Base-by-base conservation (phyloP, 2,329 filamentous ascomycete genomes). In the Clonostachys byssicola region DNA sequence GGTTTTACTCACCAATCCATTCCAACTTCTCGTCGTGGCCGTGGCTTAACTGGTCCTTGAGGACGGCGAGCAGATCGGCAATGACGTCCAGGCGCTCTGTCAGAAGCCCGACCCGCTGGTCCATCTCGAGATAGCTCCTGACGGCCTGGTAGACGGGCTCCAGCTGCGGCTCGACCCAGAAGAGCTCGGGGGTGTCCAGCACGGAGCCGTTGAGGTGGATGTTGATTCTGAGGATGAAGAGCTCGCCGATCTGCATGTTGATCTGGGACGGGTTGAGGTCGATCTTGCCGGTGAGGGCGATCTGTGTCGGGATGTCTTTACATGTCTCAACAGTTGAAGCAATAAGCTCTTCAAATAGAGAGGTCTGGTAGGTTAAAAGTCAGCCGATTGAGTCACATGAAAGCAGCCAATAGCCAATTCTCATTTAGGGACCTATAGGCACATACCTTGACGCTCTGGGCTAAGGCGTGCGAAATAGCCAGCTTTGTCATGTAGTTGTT, bases 191-290 rank as follows among this genome's bases (percentile, higher is more conserved):
- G 10, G 92, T 95, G 65, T 99, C 94, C 38, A 99, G 85, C 6
- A 99, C 92, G 33, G 89, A 95, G 34, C 94, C 94, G 66, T 97
- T 96, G 44, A 99, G 79, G 69, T 99, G 95, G 60, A 99, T 97
- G 66, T 94, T 96, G 72, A 99, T 97, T 50, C 94, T 84, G 34
- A 99, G 74, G 61, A 99, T 97, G 68, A 99, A 99, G 46, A 99
- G 81, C 71, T 99, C 92, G 64, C 94, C 94, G 51, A 99, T 96
- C 69, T 97, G 92, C 92, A 97, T 97, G 74, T 97, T 97, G 75
- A 99, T 96, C 64, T 97, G 85, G 49, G 84, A 83, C 40, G 92
- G 84, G 49, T 85, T 90, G 49, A 99, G 81, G 47, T 89, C 86
- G 60, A 99, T 94, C 61, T 92, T 94, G 53, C 94, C 94, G 0